Conservation (phyloP, 306 rosid species). For the Hippophae tibetana region DNA sequence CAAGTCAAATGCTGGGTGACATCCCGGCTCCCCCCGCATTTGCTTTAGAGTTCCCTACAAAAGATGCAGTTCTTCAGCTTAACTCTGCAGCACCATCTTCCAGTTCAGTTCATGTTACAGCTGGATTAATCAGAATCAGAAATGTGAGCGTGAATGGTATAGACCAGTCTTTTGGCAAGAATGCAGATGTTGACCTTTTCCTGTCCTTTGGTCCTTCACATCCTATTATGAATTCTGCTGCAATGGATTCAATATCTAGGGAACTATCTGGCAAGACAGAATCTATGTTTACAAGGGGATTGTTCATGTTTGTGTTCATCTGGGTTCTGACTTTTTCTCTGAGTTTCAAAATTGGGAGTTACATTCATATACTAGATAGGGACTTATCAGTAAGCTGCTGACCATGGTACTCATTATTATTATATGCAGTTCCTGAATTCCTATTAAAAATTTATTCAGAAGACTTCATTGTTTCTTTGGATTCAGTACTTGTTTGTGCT, state of each 20-base stretch:
- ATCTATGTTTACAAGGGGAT: slow-evolving; percentile 48
- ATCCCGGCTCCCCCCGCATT: slow-evolving; percentile 82
- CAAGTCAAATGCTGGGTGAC: slow-evolving; percentile 46
- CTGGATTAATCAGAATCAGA: slow-evolving; percentile 76
- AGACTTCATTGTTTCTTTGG: no score
- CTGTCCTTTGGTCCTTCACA: slow-evolving; percentile 36
- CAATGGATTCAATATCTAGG: slow-evolving; percentile 29
- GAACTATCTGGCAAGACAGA: slow-evolving; percentile 44
- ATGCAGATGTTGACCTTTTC: slow-evolving; percentile 34
- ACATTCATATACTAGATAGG: slow-evolving; percentile 40
- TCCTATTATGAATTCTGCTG: slow-evolving; percentile 19
- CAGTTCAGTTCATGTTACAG: slow-evolving; percentile 50
- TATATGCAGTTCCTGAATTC: neutral
- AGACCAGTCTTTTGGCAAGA: slow-evolving; percentile 57
- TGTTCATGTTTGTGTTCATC: slow-evolving; percentile 48
- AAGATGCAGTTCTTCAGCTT: slow-evolving; percentile 40
- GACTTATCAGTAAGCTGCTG: slow-evolving; percentile 5
- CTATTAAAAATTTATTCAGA: neutral
- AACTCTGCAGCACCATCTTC: slow-evolving; percentile 56
- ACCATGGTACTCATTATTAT: neutral
- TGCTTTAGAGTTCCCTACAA: slow-evolving; percentile 63
- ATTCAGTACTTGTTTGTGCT: no score
- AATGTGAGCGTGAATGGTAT: slow-evolving; percentile 36
- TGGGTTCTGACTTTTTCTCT: slow-evolving; percentile 58
- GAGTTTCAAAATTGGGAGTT: slow-evolving; percentile 61